Base-by-base conservation (phyloP, 1,139 yeast species). In the Geotrichum carabidarum region DNA sequence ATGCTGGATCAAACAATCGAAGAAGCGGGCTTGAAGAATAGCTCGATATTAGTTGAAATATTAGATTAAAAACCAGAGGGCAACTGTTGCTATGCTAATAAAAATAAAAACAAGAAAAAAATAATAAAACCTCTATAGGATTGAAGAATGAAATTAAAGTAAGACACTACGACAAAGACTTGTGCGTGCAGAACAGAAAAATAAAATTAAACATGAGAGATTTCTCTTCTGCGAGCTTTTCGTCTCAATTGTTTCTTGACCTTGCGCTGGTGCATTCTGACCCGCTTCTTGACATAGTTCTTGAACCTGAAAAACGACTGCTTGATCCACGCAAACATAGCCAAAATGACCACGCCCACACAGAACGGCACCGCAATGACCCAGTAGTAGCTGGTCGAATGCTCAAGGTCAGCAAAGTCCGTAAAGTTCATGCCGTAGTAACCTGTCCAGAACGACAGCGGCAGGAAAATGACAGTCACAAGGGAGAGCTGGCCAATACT, bases 21-120 rank as follows among this genome's bases (percentile, higher is more conserved):
- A 49, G 86, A 81, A 5, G 88, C 93, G 0, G 90, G 88, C 1
- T 77, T 94, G 60, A 81, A 83, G 65, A 93, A 90, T 68, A 90
- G 96, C 44, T 84, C 91, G 52, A 73, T 93, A 12, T 72, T 90
- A 56, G 76, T 91, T 48, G 98, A 93, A 63, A 66, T 72, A 43
- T 59, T 66, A 12, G 71, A 70, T 34, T 51, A 30, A 62, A 54
- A 56, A 30, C 8, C n/a, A 47, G 8, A 40, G 31, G 27, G 17
- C 2, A 27, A 41, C 8, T 41, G 22, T 9, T 7, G n/a, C 8
- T 15, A 15, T 8, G 18, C 11, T 4, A 3, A n/a, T 15, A 38
- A 38, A 14, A 38, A 4, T 8, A 15, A 38, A 8, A 38, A 38
- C 22, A 38, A 38, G 17, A 38, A 14, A 15, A 36, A 35, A 17